Evolutionary conservation across 129 eudicot genomes (phyloP), one percentile per base, ranked within the genome.

Genomic region (Escallonia herrerae): DNA sequence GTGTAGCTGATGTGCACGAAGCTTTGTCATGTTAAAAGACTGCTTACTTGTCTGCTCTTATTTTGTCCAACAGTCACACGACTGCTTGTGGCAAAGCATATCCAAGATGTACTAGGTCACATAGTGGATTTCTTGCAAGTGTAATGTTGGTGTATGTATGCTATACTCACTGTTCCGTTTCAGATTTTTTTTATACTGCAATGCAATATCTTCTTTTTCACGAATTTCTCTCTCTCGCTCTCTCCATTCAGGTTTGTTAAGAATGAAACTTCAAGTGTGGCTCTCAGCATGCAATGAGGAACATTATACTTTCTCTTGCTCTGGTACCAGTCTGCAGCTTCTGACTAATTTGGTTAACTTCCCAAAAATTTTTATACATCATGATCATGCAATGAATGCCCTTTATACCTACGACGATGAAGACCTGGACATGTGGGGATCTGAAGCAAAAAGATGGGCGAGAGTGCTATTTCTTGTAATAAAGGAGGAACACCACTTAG

Each of bases 381-480:
- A 13, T 66, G 62, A 67, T 53, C 56, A 73, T 67, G 68, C 78
- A 37, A 71, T 8, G 45, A 76, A 73, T 52, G 72, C 70, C 47
- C 47, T 43, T 58, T 65, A 74, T 43, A 79, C 71, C 60, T 94
- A 67, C 72, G 89, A 94, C 48, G 99, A 94, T 51, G 99, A 84
- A 80, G 97, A 94, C 71, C 63, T 94, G 81, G 83, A 77, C 56
- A 72, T 78, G 10, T 94, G 99, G 99, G 83, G 72, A 60, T 50
- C 72, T 77, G 81, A 86, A 73, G 86, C 93, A 42, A 87, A 78
- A 78, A 85, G 88, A 78, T 94, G 99, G 99, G 81, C 87, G n/a
- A 79, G 80, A 45, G 81, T 80, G 68, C 73, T 86, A 58, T 89
- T 94, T 74, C 95, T 89, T 62, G 73, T 69, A 42, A 56, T 78